Conservation (phyloP, 129 eudicot species). For the Flaveria ramosissima region DNA sequence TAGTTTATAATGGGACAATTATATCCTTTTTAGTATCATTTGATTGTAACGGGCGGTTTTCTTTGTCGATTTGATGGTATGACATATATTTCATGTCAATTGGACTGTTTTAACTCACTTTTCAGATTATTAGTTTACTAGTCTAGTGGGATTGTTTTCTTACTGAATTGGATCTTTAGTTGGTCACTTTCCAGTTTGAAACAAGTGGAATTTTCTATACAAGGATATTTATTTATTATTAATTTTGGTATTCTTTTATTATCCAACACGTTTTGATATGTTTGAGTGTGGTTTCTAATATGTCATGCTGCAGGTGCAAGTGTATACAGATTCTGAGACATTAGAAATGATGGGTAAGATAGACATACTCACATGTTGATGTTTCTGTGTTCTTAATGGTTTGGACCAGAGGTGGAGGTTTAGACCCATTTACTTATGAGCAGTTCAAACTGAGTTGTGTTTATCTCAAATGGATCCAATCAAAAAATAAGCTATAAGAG, state of each 20-base stretch:
- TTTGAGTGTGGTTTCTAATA: conserved; percentile 29
- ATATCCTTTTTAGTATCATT: neutral
- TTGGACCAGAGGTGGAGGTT: neutral
- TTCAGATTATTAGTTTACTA: neutral
- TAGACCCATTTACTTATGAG: conserved; percentile 2
- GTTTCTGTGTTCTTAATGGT: neutral
- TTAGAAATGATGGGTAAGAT: conserved; percentile 73
- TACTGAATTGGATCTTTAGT: conserved; percentile 9
- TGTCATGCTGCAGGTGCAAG: conserved; percentile 56
- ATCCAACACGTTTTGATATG: conserved; percentile 2
- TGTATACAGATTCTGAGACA: conserved; percentile 72
- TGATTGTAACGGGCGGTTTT: neutral
- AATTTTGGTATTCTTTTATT: neutral
- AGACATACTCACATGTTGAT: neutral
- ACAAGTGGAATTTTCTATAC: conserved; percentile 18
- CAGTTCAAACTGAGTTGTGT: neutral
- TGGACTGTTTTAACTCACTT: too few relatives aligned
- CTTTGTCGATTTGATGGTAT: conserved; percentile 13
- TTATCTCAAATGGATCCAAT: neutral
- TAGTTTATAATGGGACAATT: too few relatives aligned
- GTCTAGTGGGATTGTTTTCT: neutral
- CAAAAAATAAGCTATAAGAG: neutral
- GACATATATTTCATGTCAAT: conserved; percentile 9
- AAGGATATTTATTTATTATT: conserved; percentile 17
- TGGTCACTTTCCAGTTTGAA: conserved; percentile 24